Percentiles rank a stretch among this genome's conserved stretches.
These are phyloP conservation scores for Syzygium oleosum DNA, from an alignment of 345 rosid species.

Conservation along the genomic window DNA sequence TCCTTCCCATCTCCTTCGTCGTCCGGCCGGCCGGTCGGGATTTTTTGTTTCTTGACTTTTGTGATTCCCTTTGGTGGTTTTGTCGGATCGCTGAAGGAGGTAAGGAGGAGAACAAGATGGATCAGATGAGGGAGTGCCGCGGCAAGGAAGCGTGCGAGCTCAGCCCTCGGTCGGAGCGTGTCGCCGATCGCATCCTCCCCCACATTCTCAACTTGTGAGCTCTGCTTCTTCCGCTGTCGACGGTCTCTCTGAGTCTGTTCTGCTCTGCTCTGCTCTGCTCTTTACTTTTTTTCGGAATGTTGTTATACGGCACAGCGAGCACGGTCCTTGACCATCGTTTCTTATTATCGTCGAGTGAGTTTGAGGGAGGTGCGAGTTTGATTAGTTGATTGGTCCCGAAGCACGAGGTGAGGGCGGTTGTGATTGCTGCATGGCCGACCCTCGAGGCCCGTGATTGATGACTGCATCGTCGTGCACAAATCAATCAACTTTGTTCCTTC, in stretches of 20 bases:
- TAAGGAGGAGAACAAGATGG: constrained; percentile 11
- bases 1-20: not conserved
- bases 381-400: not conserved
- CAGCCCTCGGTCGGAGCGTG: constrained; percentile 1
- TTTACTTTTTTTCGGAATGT: not conserved
- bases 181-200: constrained; percentile 55
- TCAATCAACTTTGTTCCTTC: not conserved
- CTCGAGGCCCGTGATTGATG: not conserved
- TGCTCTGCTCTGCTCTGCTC: not conserved
- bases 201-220: constrained; percentile 75
- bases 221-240: not conserved
- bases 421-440: not conserved
- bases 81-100: not conserved
- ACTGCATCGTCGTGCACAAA: not conserved
- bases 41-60: not conserved
- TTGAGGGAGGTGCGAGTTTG: not conserved
- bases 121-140: constrained; percentile 25
- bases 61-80: not conserved
- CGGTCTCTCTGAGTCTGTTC: not conserved
- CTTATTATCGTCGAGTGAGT: not conserved
- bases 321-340: not conserved
- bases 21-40: not conserved
- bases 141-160: constrained; percentile 46
- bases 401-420: not conserved
- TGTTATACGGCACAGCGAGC: not conserved